Evolutionary conservation across 345 rosid species (phyloP).

Genomic region (Lepidium didymum): DNA sequence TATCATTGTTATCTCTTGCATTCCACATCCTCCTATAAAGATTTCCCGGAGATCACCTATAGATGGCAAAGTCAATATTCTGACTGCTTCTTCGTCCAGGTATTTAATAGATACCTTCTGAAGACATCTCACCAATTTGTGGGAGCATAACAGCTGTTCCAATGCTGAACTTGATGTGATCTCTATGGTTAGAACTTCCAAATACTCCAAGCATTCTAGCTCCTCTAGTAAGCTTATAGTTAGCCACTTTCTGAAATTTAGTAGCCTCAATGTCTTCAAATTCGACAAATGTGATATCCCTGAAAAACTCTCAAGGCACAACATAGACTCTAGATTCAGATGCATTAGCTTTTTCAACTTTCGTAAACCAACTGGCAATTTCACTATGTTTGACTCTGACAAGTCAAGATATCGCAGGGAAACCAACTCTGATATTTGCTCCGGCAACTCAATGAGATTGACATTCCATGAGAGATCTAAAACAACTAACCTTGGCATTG

Average conservation of each 20-base stretch:
- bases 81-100: background rate
- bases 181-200: background rate
- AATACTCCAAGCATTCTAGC: background rate
- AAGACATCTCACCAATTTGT: background rate
- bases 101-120: background rate
- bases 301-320: background rate
- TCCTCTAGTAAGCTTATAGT: background rate
- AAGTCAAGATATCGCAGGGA: constrained; percentile 16
- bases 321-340: background rate
- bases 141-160: background rate
- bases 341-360: constrained; percentile 1
- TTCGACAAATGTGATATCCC: background rate
- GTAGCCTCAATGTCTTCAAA: background rate
- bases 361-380: constrained; percentile 6
- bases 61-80: background rate
- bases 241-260: background rate
- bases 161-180: background rate
- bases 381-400: background rate
- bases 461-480: constrained; percentile 27
- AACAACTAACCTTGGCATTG: constrained; percentile 26
- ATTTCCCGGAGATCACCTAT: background rate
- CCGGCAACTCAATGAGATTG: background rate
- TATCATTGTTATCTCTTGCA: background rate
- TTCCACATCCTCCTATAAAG: background rate
- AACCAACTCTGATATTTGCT: constrained; percentile 10